These are phyloP conservation scores for Arthrocladium fulminans DNA, from an alignment of 2,329 filamentous ascomycete genomes.

Conservation along the genomic window DNA sequence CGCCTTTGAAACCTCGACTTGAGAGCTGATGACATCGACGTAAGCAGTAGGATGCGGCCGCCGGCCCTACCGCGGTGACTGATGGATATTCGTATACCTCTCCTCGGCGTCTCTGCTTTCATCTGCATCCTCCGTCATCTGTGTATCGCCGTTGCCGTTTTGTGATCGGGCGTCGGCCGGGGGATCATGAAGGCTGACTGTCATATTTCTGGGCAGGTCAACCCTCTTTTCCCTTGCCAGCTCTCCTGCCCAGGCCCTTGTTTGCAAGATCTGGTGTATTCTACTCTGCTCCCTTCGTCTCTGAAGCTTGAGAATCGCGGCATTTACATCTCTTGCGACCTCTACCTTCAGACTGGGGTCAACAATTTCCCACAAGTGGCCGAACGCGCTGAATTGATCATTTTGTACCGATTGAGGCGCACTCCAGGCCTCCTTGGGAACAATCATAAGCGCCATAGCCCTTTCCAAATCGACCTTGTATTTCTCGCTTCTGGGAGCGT, in stretches of 20 bases:
- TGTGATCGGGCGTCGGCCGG: conserved; percentile 9
- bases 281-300: conserved; percentile 68
- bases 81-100: conserved; percentile 1
- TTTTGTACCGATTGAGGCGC: conserved; percentile 45
- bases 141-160: conserved; percentile 19
- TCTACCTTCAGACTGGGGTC: conserved; percentile 69
- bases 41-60: background rate
- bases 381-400: conserved; percentile 14
- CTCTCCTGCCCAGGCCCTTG: conserved; percentile 75
- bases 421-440: conserved; percentile 60
- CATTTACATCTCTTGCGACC: conserved; percentile 83
- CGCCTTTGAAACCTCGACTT: too few species aligned
- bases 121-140: conserved; percentile 19
- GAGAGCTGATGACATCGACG: too few species aligned
- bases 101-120: background rate
- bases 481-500: conserved; percentile 68
- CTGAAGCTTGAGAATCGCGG: conserved; percentile 69
- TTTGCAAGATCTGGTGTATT: conserved; percentile 69
- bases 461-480: conserved; percentile 83
- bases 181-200: conserved; percentile 31
- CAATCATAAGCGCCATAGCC: conserved; percentile 87
- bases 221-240: conserved; percentile 40
- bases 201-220: conserved; percentile 38
- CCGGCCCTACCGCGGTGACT: background rate
- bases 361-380: conserved; percentile 61